Conservation (phyloP, 495 filamentous ascomycete species). For the Terfezia boudieri region DNA sequence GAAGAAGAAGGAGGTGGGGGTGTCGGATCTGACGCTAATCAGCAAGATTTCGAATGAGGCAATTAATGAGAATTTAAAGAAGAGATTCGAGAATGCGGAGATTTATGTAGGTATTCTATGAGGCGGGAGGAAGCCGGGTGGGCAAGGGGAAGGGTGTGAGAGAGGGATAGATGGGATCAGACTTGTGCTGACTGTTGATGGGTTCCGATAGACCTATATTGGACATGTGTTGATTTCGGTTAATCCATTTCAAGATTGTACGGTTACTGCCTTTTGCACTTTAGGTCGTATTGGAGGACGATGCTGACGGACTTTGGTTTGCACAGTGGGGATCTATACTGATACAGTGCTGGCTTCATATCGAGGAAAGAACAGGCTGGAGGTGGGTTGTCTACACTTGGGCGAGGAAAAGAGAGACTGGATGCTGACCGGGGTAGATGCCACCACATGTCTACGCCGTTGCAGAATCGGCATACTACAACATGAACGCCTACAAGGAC, state of each 20-base stretch:
- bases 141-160: neutral
- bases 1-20: conserved; percentile 98
- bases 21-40: conserved; percentile 90
- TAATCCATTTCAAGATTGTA: conserved; percentile 89
- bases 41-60: conserved; percentile 97
- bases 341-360: conserved; percentile 79
- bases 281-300: neutral
- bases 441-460: conserved; percentile 96
- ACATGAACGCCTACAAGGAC: conserved; percentile 98
- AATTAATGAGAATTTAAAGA: conserved; percentile 97
- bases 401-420: neutral
- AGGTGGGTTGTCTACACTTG: conserved; percentile 26
- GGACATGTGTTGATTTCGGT: conserved; percentile 99
- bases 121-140: conserved; percentile 3
- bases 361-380: conserved; percentile 85
- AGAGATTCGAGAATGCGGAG: conserved; percentile 84
- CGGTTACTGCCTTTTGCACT: conserved; percentile 14
- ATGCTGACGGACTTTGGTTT: conserved; percentile 4
- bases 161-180: conserved; percentile 14
- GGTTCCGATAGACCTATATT: conserved; percentile 61
- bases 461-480: conserved; percentile 91
- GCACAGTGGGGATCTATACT: conserved; percentile 83
- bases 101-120: conserved; percentile 55
- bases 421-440: neutral
- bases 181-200: conserved; percentile 4